Evolutionary conservation across 305 asterid genomes (phyloP).

Genomic region (Nicotiana rustica): DNA sequence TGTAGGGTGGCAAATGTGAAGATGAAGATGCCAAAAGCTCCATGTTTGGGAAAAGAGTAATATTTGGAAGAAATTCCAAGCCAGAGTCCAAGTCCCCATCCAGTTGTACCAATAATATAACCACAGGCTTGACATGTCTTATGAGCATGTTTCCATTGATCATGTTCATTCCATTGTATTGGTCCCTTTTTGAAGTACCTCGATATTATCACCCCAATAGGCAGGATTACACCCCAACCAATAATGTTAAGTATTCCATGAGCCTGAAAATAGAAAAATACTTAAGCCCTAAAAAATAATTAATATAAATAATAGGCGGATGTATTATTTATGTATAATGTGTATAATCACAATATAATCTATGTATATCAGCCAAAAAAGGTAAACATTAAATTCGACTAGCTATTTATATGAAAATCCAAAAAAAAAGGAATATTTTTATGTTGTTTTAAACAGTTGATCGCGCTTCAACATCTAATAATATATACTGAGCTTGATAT

Average conservation of each 20-base stretch:
- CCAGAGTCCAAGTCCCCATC: constrained; percentile 60
- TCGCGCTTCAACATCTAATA: too few relatives aligned
- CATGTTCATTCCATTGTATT: background rate
- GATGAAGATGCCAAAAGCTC: constrained; percentile 45
- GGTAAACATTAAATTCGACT: too few relatives aligned
- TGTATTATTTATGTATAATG: background rate
- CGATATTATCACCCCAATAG: constrained; percentile 58
- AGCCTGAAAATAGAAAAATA: constrained; percentile 38
- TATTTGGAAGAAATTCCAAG: constrained; percentile 52
- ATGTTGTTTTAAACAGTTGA: too few relatives aligned
- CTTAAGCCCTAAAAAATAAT: background rate
- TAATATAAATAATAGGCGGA: background rate
- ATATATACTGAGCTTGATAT: too few relatives aligned
- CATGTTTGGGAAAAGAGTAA: constrained; percentile 51
- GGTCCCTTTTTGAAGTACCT: constrained; percentile 56
- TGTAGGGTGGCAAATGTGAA: constrained; percentile 64
- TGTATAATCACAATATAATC: too few relatives aligned
- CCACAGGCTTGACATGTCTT: constrained; percentile 55
- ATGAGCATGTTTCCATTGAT: constrained; percentile 48
- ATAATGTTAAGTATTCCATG: constrained; percentile 63
- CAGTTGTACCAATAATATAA: constrained; percentile 49
- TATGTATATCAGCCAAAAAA: too few relatives aligned
- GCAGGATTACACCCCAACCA: constrained; percentile 70
- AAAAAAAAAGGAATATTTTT: too few relatives aligned
- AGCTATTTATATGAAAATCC: too few relatives aligned